These are phyloP conservation scores for Daldinia sp. DNA, from an alignment of 2,329 filamentous ascomycete species.

Conservation along the genomic window DNA sequence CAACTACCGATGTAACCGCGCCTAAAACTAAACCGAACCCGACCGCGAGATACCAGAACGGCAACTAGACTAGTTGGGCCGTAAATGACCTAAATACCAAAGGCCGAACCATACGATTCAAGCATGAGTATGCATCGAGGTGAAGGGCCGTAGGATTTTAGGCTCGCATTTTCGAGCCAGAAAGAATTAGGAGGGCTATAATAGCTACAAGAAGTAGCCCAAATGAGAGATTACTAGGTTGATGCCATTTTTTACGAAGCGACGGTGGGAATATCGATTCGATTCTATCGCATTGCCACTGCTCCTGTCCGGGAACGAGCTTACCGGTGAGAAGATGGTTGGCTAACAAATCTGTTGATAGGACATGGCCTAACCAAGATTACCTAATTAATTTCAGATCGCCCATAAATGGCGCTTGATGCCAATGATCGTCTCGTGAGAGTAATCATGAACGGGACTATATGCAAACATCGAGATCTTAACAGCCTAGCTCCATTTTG, in stretches of 20 bases:
- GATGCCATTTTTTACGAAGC: conserved; percentile 10
- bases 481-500: neutral
- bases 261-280: conserved; percentile 9
- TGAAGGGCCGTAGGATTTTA: conserved; percentile 1
- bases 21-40: neutral
- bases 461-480: neutral
- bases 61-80: conserved; percentile 5
- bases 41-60: conserved; percentile 2
- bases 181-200: conserved; percentile 2
- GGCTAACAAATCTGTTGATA: neutral
- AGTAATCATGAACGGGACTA: neutral
- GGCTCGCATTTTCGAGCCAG: conserved; percentile 11
- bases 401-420: neutral
- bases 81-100: neutral
- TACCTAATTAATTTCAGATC: neutral
- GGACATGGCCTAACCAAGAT: neutral
- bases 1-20: conserved; percentile 24
- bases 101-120: conserved; percentile 17
- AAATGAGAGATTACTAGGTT: conserved; percentile 22
- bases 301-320: neutral
- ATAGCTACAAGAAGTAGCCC: neutral
- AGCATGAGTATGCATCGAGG: neutral
- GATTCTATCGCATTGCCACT: conserved; percentile 5
- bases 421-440: neutral
- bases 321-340: neutral